Conservation (phyloP, 2,329 filamentous ascomycete species). For the Lasiodiplodia citricola region DNA sequence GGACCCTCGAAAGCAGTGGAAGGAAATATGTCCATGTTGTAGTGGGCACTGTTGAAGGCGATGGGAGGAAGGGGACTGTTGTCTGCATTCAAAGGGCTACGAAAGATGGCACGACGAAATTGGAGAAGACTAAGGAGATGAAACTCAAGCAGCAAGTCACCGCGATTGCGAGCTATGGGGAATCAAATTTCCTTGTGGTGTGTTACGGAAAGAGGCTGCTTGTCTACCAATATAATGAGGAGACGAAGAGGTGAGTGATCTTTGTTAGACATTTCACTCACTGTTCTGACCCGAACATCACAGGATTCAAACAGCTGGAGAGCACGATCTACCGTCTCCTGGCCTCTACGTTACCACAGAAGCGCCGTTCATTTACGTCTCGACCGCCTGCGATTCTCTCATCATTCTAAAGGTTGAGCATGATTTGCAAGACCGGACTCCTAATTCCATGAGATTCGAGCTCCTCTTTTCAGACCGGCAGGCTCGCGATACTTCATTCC, state of each 20-base stretch:
- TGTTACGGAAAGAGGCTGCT: slow-evolving; percentile 36
- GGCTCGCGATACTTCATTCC: slow-evolving; percentile 36
- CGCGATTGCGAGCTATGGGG: slow-evolving; percentile 38
- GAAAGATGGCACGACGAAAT: neutral
- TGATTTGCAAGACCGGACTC: slow-evolving; percentile 22
- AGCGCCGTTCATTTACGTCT: slow-evolving; percentile 57
- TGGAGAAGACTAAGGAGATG: slow-evolving; percentile 54
- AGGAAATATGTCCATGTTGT: slow-evolving; percentile 68
- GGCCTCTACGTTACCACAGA: slow-evolving; percentile 57
- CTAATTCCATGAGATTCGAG: slow-evolving; percentile 28
- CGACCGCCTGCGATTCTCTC: slow-evolving; percentile 61
- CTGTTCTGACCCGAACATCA: neutral
- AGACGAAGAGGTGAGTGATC: slow-evolving; percentile 26
- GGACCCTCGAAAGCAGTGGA: slow-evolving; percentile 62
- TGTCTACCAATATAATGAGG: slow-evolving; percentile 37
- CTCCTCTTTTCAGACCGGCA: slow-evolving; percentile 40
- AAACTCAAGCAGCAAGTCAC: slow-evolving; percentile 39
- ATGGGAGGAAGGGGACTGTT: slow-evolving; percentile 55
- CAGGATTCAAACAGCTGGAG: slow-evolving; percentile 29
- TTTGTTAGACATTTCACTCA: neutral
- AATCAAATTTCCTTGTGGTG: slow-evolving; percentile 32
- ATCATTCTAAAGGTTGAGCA: slow-evolving; percentile 49
- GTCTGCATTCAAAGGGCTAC: slow-evolving; percentile 36
- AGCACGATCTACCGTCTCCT: slow-evolving; percentile 52
- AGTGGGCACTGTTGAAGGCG: slow-evolving; percentile 53